Percentiles rank a stretch among this genome's conserved stretches.
phyloP scores from a whole-genome alignment of 768 basidiomycete species.

The Xerocomellus dryophilus region DNA sequence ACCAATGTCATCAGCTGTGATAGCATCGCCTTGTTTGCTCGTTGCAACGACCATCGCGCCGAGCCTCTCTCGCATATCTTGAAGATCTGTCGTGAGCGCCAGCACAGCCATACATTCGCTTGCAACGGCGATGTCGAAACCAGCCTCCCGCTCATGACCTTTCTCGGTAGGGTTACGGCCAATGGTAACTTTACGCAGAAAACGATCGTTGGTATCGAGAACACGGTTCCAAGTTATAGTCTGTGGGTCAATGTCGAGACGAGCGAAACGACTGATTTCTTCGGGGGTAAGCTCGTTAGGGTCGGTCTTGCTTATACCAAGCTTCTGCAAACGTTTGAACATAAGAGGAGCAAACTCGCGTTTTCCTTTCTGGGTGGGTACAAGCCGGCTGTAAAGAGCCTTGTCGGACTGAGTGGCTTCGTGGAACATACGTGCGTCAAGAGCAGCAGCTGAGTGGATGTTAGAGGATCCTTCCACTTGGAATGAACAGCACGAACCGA shows the following conservation, averaged over 20 bases:
- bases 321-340: slow-evolving; percentile 92
- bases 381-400: slow-evolving; percentile 88
- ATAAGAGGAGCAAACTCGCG: slow-evolving; percentile 94
- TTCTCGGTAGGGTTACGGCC: slow-evolving; percentile 90
- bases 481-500: slow-evolving; percentile 50
- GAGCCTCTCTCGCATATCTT: slow-evolving; percentile 89
- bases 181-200: slow-evolving; percentile 89
- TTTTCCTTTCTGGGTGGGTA: slow-evolving; percentile 90
- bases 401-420: slow-evolving; percentile 95
- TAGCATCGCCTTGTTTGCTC: slow-evolving; percentile 82
- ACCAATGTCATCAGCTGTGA: slow-evolving; percentile 96
- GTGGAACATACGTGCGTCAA: slow-evolving; percentile 97
- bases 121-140: slow-evolving; percentile 96
- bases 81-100: slow-evolving; percentile 81
- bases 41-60: slow-evolving; percentile 98
- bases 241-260: slow-evolving; percentile 84
- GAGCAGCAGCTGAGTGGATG: slow-evolving; percentile 71
- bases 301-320: slow-evolving; percentile 91
- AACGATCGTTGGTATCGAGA: slow-evolving; percentile 94
- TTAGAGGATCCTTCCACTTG: slow-evolving; percentile 3
- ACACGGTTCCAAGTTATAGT: slow-evolving; percentile 99
- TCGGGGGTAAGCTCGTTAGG: slow-evolving; percentile 91
- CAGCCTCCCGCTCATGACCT: slow-evolving; percentile 83
- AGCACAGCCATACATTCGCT: slow-evolving; percentile 99
- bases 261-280: slow-evolving; percentile 85